Percentiles rank a stretch among this genome's conserved stretches.
Evolutionary conservation across 345 rosid species (phyloP).

Genomic region (Hibiscus mutabilis): DNA sequence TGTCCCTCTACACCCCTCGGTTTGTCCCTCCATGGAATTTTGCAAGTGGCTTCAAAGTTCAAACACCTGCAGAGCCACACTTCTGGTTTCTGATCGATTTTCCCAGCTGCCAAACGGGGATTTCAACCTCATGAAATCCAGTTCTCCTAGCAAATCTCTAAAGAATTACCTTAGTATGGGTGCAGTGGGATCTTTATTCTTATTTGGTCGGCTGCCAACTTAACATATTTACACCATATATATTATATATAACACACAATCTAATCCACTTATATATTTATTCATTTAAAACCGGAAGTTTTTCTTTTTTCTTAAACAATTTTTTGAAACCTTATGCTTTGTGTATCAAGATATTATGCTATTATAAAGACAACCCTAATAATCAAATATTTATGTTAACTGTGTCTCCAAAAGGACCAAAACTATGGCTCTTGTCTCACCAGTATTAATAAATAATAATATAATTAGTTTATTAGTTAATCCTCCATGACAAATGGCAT

Average conservation of each 20-base stretch:
- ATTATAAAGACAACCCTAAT: no score
- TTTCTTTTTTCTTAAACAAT: background rate
- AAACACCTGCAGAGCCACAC: no score
- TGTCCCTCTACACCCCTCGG: no score
- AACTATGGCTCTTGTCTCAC: no score
- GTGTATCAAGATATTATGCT: no score
- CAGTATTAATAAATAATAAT: background rate
- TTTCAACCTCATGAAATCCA: constrained; percentile 10
- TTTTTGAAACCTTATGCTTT: background rate
- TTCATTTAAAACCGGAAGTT: background rate
- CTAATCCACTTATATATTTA: background rate
- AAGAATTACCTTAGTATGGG: constrained; percentile 16
- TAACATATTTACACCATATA: constrained; percentile 15
- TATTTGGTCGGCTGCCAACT: constrained; percentile 27
- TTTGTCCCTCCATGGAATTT: no score
- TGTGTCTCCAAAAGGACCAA: no score
- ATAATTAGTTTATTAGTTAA: background rate
- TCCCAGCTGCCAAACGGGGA: constrained; percentile 11
- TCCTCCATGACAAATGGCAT: background rate
- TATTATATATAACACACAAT: background rate
- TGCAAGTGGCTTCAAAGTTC: no score
- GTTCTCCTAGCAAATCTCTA: constrained; percentile 22
- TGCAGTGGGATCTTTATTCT: constrained; percentile 33
- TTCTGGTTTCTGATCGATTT: no score
- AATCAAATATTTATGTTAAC: no score